Evolutionary conservation across 1,284 basidiomycete species (phyloP).

Genomic region (Cystobasidium sp.): DNA sequence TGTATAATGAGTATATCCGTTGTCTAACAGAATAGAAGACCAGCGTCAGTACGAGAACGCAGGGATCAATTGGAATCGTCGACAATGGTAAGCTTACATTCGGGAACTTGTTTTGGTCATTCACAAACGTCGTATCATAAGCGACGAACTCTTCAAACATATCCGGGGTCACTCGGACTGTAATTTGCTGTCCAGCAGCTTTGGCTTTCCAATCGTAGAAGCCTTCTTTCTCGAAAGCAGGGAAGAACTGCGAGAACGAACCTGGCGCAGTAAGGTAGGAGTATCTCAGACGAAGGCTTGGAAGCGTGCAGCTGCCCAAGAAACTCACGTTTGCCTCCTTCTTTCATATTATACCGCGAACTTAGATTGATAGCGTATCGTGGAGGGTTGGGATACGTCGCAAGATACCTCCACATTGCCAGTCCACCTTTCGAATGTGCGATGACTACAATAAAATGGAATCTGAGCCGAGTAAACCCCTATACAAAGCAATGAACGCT

Average conservation of each 20-base stretch:
- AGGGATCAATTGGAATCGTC: background rate
- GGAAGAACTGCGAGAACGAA: constrained; percentile 31
- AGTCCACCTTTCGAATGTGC: constrained; percentile 36
- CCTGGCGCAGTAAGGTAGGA: background rate
- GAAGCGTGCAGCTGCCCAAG: background rate
- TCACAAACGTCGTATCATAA: constrained; percentile 32
- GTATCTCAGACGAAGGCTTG: background rate
- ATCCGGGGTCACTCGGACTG: constrained; percentile 32
- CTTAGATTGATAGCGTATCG: constrained; percentile 37
- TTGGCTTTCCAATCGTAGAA: constrained; percentile 41
- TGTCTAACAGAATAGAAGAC: background rate
- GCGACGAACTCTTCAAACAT: constrained; percentile 36
- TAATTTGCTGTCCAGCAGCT: constrained; percentile 35
- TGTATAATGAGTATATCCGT: constrained; percentile 37
- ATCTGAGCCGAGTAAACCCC: too few relatives aligned
- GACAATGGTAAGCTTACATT: constrained; percentile 8
- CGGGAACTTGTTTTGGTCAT: constrained; percentile 32
- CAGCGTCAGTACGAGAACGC: background rate
- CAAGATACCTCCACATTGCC: constrained; percentile 27
- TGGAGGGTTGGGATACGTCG: constrained; percentile 28
- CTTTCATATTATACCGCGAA: constrained; percentile 35
- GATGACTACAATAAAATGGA: constrained; percentile 15
- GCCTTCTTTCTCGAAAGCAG: constrained; percentile 40
- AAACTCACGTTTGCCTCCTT: constrained; percentile 30
- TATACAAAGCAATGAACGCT: background rate